phyloP scores from a whole-genome alignment of 768 basidiomycete species.

The Rhizopogon roseolus region DNA sequence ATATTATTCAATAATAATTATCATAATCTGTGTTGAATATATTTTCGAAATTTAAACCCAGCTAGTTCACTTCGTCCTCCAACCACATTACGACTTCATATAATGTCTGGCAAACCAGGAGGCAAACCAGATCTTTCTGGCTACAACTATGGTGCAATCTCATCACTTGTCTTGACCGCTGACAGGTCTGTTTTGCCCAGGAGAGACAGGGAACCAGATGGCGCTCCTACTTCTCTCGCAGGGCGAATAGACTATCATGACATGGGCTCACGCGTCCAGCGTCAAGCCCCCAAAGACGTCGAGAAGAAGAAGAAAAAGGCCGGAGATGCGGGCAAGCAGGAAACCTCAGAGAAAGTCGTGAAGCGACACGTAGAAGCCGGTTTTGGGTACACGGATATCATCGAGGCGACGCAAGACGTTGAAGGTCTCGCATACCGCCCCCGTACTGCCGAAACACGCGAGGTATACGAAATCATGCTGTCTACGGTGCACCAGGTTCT shows the following conservation, averaged over 20 bases:
- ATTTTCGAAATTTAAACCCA: too few species aligned
- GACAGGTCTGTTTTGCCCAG: conserved; percentile 76
- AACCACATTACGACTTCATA: not conserved
- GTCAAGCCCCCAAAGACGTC: conserved; percentile 80
- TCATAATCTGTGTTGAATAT: too few species aligned
- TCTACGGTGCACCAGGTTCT: conserved; percentile 76
- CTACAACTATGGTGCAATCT: conserved; percentile 96
- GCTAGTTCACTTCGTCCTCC: too few species aligned
- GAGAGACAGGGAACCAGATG: conserved; percentile 94
- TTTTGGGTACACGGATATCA: conserved; percentile 85
- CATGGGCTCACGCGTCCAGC: conserved; percentile 89
- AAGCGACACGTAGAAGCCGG: conserved; percentile 61
- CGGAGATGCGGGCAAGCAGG: conserved; percentile 42
- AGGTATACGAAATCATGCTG: conserved; percentile 90
- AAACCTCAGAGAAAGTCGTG: conserved; percentile 51
- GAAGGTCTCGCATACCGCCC: conserved; percentile 93
- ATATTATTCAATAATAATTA: too few species aligned
- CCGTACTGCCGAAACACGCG: conserved; percentile 88
- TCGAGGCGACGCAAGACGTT: conserved; percentile 90
- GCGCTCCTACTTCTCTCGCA: conserved; percentile 87
- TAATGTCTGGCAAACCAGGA: conserved; percentile 35
- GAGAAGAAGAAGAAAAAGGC: conserved; percentile 94
- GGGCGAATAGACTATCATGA: conserved; percentile 86
- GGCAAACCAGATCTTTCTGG: conserved; percentile 78
- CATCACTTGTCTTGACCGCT: conserved; percentile 91